Evolutionary conservation across 768 basidiomycete species (phyloP).

Genomic region (Rhodocollybia butyracea): DNA sequence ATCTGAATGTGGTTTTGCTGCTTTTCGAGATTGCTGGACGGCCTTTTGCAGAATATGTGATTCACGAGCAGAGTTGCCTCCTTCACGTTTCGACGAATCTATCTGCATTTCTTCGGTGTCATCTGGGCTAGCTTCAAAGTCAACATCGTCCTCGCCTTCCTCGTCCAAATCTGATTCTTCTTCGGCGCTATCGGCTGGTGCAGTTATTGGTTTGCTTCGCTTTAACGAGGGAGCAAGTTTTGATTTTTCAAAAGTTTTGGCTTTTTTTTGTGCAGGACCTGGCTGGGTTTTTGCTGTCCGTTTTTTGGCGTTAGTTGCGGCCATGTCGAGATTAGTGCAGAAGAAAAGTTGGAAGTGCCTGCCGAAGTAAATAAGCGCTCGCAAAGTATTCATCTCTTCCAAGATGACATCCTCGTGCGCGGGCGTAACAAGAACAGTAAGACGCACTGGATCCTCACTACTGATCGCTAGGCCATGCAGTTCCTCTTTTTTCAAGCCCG

Average conservation of each 20-base stretch:
- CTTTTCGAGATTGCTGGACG: constrained; percentile 65
- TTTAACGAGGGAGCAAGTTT: neutral
- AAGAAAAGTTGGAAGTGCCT: too few species aligned
- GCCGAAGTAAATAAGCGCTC: too few species aligned
- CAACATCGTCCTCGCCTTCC: constrained; percentile 31
- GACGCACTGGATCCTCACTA: too few species aligned
- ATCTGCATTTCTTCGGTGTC: constrained; percentile 28
- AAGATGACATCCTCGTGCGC: too few species aligned
- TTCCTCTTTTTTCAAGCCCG: too few species aligned
- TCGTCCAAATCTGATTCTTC: constrained; percentile 40
- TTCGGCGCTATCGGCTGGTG: constrained; percentile 6
- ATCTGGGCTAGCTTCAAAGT: constrained; percentile 30
- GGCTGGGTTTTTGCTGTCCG: neutral
- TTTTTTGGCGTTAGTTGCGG: neutral
- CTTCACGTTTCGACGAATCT: constrained; percentile 23
- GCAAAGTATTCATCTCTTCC: too few species aligned
- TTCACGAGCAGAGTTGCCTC: constrained; percentile 53
- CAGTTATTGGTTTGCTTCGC: constrained; percentile 6
- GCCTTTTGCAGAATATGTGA: constrained; percentile 69
- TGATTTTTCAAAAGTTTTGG: neutral
- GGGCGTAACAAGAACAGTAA: too few species aligned
- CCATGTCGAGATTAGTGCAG: too few species aligned
- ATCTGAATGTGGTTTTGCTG: constrained; percentile 73
- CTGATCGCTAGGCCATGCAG: too few species aligned
- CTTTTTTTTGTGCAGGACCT: neutral